Conservation (phyloP, 345 rosid genomes). For the Eucalyptus fibrosa region DNA sequence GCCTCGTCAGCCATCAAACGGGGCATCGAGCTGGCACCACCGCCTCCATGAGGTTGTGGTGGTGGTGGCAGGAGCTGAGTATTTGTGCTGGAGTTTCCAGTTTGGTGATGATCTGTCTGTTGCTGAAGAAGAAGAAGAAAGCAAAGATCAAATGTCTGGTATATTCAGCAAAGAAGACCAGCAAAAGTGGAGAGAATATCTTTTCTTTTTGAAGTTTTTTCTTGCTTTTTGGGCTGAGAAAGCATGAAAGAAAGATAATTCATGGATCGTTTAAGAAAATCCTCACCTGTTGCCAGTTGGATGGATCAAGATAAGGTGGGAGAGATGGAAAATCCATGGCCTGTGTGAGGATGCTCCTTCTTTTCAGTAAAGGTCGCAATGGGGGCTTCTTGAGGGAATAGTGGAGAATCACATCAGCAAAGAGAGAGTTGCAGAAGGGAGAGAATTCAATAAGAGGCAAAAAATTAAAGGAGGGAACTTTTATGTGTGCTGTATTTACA, state of each 20-base stretch:
- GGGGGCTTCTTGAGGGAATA: neutral
- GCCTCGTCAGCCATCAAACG: conserved; percentile 96
- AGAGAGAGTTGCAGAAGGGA: neutral
- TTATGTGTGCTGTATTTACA: neutral
- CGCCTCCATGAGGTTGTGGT: conserved; percentile 41
- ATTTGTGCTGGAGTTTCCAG: conserved; percentile 4
- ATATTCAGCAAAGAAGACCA: conserved; percentile 35
- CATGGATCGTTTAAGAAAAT: neutral
- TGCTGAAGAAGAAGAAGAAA: conserved; percentile 17
- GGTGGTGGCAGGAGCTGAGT: conserved; percentile 34
- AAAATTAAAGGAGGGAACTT: neutral
- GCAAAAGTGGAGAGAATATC: conserved; percentile 17
- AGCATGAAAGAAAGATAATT: neutral
- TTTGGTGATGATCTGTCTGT: conserved; percentile 13
- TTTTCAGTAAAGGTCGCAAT: neutral
- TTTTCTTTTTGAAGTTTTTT: conserved; percentile 28
- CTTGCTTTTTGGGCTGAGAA: conserved; percentile 5
- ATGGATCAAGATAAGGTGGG: conserved; percentile 94
- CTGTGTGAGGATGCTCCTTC: neutral
- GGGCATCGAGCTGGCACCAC: conserved; percentile 44
- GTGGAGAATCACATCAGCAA: conserved; percentile 7
- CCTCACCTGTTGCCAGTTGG: conserved; percentile 95
- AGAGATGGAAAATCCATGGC: conserved; percentile 83
- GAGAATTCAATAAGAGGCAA: neutral
- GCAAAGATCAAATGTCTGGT: conserved; percentile 20